Evolutionary conservation across 257 asterid genomes (phyloP).

Genomic region (Nicotiana obtusifolia): DNA sequence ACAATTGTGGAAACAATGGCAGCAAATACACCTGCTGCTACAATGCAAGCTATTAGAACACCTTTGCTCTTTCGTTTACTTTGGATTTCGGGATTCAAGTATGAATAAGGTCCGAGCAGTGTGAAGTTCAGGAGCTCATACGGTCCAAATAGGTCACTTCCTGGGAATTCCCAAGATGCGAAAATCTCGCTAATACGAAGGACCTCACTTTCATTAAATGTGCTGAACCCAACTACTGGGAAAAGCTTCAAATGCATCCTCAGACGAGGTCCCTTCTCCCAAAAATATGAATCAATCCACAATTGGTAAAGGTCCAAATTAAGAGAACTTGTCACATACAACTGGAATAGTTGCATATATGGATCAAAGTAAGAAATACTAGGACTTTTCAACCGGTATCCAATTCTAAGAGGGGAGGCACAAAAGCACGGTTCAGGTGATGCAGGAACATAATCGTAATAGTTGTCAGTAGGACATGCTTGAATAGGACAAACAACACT

Average conservation of each 20-base stretch:
- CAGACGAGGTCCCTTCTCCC: slow-evolving; percentile 50
- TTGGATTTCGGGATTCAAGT: slow-evolving; percentile 15
- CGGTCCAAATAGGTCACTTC: slow-evolving; percentile 40
- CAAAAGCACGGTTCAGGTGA: slow-evolving; percentile 43
- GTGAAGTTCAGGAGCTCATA: slow-evolving; percentile 52
- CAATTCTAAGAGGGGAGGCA: slow-evolving; percentile 45
- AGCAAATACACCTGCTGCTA: slow-evolving; percentile 24
- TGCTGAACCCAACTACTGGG: slow-evolving; percentile 24
- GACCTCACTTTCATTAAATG: slow-evolving; percentile 38
- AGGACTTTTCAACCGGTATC: slow-evolving; percentile 48
- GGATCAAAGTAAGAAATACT: slow-evolving; percentile 42
- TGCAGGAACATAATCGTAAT: slow-evolving; percentile 35
- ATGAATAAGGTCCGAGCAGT: slow-evolving; percentile 40
- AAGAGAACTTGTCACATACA: slow-evolving; percentile 29
- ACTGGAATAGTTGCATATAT: slow-evolving; percentile 22
- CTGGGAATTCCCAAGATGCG: slow-evolving; percentile 29
- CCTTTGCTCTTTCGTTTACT: slow-evolving; percentile 20
- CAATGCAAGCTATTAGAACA: slow-evolving; percentile 19
- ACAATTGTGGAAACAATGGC: slow-evolving; percentile 19
- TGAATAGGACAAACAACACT: slow-evolving; percentile 22
- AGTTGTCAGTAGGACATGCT: slow-evolving; percentile 37
- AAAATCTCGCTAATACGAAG: slow-evolving; percentile 26
- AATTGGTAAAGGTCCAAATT: slow-evolving; percentile 30
- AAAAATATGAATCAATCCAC: slow-evolving; percentile 26
- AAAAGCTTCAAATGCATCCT: slow-evolving; percentile 44